These are phyloP conservation scores for Eremothecium gossypii DNA, from an alignment of 1,139 yeast genomes.

Conservation along the genomic window DNA sequence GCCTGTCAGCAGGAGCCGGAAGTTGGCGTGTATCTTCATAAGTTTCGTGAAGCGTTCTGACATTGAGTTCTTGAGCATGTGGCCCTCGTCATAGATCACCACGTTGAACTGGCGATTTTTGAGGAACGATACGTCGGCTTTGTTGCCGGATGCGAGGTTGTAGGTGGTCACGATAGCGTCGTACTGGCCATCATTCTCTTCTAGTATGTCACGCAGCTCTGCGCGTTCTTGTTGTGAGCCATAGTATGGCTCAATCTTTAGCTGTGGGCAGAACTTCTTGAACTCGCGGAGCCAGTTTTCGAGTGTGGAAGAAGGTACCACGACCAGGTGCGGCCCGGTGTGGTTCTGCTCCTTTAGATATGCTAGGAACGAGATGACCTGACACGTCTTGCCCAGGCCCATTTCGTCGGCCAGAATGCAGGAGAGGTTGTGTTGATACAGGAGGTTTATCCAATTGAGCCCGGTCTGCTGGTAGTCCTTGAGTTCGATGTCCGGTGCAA, in stretches of 20 bases:
- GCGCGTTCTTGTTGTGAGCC: constrained; percentile 82
- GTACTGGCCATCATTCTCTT: constrained; percentile 45
- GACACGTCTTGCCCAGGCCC: constrained; percentile 97
- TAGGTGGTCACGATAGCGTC: constrained; percentile 94
- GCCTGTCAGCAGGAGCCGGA: constrained; percentile 83
- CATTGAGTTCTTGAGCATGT: constrained; percentile 81
- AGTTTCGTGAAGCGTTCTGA: constrained; percentile 80
- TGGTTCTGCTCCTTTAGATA: constrained; percentile 57
- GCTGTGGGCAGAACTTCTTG: constrained; percentile 71
- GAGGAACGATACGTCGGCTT: constrained; percentile 71
- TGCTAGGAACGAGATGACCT: constrained; percentile 88
- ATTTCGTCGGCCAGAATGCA: constrained; percentile 96
- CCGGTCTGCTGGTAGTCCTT: constrained; percentile 95
- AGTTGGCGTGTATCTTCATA: constrained; percentile 72
- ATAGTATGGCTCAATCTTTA: constrained; percentile 84
- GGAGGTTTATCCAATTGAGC: constrained; percentile 77
- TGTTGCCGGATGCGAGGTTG: constrained; percentile 79
- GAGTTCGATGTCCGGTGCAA: constrained; percentile 55
- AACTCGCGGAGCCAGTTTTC: constrained; percentile 98
- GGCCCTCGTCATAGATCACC: constrained; percentile 95
- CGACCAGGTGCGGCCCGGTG: constrained; percentile 69
- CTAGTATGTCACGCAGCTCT: constrained; percentile 63
- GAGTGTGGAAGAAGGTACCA: constrained; percentile 92
- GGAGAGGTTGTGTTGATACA: constrained; percentile 70
- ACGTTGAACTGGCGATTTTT: constrained; percentile 70